Evolutionary conservation across 2,329 filamentous ascomycete genomes (phyloP).

Genomic region (Colletotrichum sp.): DNA sequence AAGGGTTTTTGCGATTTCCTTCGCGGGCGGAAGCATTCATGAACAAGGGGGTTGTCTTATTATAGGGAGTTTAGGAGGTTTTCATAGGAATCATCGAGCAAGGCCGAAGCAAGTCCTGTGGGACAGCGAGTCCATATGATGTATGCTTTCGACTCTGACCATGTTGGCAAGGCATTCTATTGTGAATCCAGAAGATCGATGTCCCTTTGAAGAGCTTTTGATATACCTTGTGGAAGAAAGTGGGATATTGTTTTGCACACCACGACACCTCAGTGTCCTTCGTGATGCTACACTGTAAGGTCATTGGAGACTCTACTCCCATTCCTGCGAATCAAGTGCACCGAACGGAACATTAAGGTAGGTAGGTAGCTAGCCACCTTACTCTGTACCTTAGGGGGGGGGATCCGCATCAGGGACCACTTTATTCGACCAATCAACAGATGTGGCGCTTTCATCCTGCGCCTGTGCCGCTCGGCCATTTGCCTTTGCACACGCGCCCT

Average conservation of each 20-base stretch:
- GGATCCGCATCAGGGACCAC: not conserved
- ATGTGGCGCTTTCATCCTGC: not conserved
- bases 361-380: too few species aligned
- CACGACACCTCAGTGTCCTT: too few species aligned
- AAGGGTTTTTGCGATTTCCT: not conserved
- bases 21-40: constrained; percentile 2
- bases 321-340: not conserved
- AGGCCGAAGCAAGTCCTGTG: not conserved
- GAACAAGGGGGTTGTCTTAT: not conserved
- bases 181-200: not conserved
- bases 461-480: not conserved
- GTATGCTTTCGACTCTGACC: not conserved
- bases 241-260: not conserved
- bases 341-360: not conserved
- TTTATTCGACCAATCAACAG: not conserved
- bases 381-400: not conserved
- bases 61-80: not conserved
- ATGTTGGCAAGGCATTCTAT: not conserved
- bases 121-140: not conserved
- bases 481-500: constrained; percentile 1
- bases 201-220: not conserved
- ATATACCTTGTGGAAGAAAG: not conserved
- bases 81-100: not conserved
- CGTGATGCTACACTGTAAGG: not conserved
- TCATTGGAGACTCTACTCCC: too few species aligned